Evolutionary conservation across 2,329 filamentous ascomycete species (phyloP), one percentile per base, ranked within the genome.

Genomic region (Diaporthe velutina): DNA sequence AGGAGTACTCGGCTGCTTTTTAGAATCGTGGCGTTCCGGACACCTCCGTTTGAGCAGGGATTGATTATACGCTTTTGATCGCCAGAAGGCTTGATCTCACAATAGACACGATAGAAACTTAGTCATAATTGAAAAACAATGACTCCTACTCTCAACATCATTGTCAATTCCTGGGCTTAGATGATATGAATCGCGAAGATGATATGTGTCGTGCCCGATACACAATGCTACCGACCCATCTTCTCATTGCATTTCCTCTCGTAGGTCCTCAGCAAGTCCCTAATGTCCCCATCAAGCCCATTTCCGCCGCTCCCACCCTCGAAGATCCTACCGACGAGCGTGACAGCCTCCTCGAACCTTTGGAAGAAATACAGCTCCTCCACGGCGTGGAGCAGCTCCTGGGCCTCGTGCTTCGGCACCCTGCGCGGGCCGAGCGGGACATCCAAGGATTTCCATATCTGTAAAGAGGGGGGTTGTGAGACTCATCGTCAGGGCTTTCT

Each of bases 361-460:
- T 84, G 81, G 77, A 87, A 87, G 79, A 89, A 91, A 78, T 91
- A 91, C 58, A 91, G 83, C 80, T 91, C 89, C 79, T 91, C 89
- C 10, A 89, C 86, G 0, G 89, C 89, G 78, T 91, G 88, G 28
- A 90, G 74, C 13, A 89, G 77, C n/a, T 87, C 84, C 76, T 90
- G 88, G 1, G 84, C 82, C 45, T 86, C 83, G 55, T 84, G 85
- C 78, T 90, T 91, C 42, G 83, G 82, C 5, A 85, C 79, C 42
- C 64, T 74, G 38, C 72, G 75, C 13, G 78, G 76, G 3, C 77
- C 77, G 15, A 88, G 77, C 0, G 88, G 88, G 2, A 89, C 77
- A 8, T 79, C 74, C 48, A 89, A 80, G 0, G 80, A 82, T 57
- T 85, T 81, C 79, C 84, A 82, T 33, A 90, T 84, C 88, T 90